These are phyloP conservation scores for Aspergillus panamensis DNA, from an alignment of 495 filamentous ascomycete species.

Conservation along the genomic window DNA sequence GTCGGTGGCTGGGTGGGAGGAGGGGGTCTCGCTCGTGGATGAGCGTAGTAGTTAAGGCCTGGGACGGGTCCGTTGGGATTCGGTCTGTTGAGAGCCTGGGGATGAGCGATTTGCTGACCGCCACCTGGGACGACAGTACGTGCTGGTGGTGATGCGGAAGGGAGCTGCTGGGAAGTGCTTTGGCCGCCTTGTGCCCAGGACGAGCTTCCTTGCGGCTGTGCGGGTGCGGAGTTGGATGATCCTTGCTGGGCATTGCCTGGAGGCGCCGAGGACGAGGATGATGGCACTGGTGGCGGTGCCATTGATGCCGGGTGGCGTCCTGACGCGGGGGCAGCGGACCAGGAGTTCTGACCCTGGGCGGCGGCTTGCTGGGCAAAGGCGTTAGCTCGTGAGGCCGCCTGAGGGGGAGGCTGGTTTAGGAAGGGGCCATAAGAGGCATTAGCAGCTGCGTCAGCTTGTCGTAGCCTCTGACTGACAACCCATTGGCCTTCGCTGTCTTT, in stretches of 20 bases:
- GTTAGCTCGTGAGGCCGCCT: slow-evolving; percentile 21
- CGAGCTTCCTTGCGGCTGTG: neutral
- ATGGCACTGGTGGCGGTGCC: neutral
- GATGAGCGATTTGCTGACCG: neutral
- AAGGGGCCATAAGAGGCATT: slow-evolving; percentile 34
- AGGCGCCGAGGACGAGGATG: neutral
- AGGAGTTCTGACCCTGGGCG: neutral
- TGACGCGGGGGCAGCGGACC: neutral
- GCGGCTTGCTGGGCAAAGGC: slow-evolving; percentile 24
- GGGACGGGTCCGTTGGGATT: slow-evolving; percentile 11
- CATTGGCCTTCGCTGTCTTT: slow-evolving; percentile 77
- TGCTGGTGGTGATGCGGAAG: neutral
- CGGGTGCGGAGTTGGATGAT: neutral
- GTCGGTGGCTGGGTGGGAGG: slow-evolving; percentile 26
- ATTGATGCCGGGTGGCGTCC: neutral
- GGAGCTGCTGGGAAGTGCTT: neutral
- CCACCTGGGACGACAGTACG: neutral
- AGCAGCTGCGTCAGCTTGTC: slow-evolving; percentile 59
- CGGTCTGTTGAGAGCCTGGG: slow-evolving; percentile 6
- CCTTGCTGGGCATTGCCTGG: slow-evolving; percentile 1
- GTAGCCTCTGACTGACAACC: slow-evolving; percentile 66
- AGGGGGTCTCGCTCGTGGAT: slow-evolving; percentile 14
- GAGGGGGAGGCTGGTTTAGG: slow-evolving; percentile 21
- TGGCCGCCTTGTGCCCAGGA: neutral
- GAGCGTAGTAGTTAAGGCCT: slow-evolving; percentile 15